A percentile compares a stretch with the other conserved stretches of the same genome.
phyloP scores from a whole-genome alignment of 192 early-diverging fungal genomes.

The Gigaspora rosea region DNA sequence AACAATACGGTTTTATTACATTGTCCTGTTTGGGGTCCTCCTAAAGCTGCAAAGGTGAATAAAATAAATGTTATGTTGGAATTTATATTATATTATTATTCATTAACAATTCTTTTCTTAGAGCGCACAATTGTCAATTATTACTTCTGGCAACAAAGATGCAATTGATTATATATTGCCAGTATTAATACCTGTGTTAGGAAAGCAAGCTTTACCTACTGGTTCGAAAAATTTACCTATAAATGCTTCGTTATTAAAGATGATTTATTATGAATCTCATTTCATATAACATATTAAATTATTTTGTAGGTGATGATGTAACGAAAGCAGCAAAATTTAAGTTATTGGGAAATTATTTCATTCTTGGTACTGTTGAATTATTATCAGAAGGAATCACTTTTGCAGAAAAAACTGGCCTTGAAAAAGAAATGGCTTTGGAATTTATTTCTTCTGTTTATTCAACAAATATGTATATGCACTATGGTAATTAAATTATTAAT shows the following conservation, averaged over 20 bases:
- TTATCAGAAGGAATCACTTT: constrained; percentile 66
- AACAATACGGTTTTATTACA: constrained; percentile 41
- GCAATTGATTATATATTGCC: constrained; percentile 43
- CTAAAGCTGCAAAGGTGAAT: constrained; percentile 44
- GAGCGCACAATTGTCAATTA: constrained; percentile 51
- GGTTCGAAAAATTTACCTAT: neutral
- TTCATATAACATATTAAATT: too few species aligned
- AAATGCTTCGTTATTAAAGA: too few species aligned
- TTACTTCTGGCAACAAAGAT: constrained; percentile 50
- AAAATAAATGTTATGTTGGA: neutral
- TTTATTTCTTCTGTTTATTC: constrained; percentile 58
- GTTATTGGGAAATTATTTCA: constrained; percentile 69
- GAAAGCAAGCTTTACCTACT: constrained; percentile 53
- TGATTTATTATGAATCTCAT: too few species aligned
- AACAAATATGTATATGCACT: constrained; percentile 44
- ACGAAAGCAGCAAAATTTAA: constrained; percentile 55
- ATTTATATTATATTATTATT: neutral
- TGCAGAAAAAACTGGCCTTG: constrained; percentile 52
- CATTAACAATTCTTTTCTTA: neutral
- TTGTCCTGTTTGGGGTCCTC: constrained; percentile 61
- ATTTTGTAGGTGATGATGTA: constrained; percentile 42
- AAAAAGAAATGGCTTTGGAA: constrained; percentile 51
- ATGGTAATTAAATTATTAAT: constrained; percentile 36
- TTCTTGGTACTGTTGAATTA: constrained; percentile 56
- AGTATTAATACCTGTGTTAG: constrained; percentile 48